A percentile compares a stretch with the other conserved stretches of the same genome.
phyloP scores from a whole-genome alignment of 257 asterid genomes.

The Nyctanthes arbortristis region DNA sequence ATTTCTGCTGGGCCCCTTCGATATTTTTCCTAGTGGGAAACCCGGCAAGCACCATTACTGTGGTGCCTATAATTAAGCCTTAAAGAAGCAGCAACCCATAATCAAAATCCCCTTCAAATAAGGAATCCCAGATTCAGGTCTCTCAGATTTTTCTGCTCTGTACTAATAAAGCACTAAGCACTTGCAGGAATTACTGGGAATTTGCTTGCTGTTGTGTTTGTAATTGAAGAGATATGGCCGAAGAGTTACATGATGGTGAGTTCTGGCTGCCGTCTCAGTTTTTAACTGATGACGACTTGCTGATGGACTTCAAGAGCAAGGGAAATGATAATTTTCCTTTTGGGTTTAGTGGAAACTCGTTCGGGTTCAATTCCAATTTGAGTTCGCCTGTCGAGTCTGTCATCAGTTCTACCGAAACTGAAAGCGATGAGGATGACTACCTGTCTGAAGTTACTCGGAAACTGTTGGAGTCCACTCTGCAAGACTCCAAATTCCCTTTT shows the following conservation, averaged over 20 bases:
- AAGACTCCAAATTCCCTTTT: slow-evolving; percentile 5
- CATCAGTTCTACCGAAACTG: slow-evolving; percentile 34
- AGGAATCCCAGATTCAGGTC: background rate
- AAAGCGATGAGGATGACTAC: slow-evolving; percentile 43
- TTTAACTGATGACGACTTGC: slow-evolving; percentile 46
- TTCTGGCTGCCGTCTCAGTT: slow-evolving; percentile 49
- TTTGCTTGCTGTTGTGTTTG: background rate
- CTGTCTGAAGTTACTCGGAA: slow-evolving; percentile 31
- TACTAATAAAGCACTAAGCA: background rate
- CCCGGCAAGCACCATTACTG: slow-evolving; percentile 10
- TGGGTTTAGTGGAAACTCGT: slow-evolving; percentile 9
- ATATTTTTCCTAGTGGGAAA: slow-evolving; percentile 9
- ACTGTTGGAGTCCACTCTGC: slow-evolving; percentile 26
- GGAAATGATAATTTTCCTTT: background rate
- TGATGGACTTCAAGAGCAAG: slow-evolving; percentile 26
- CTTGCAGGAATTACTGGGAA: background rate
- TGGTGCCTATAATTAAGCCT: slow-evolving; percentile 38
- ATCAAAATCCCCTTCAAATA: slow-evolving; percentile 6
- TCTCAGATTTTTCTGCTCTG: background rate
- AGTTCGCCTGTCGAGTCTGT: slow-evolving; percentile 41
- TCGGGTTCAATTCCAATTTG: slow-evolving; percentile 30
- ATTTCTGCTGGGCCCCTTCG: slow-evolving; percentile 25
- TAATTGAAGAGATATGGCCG: slow-evolving; percentile 29
- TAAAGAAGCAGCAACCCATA: slow-evolving; percentile 34
- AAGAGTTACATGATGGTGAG: slow-evolving; percentile 35